These are phyloP conservation scores for Dendrobium huoshanense DNA, from an alignment of 106 monocot species.

Conservation along the genomic window DNA sequence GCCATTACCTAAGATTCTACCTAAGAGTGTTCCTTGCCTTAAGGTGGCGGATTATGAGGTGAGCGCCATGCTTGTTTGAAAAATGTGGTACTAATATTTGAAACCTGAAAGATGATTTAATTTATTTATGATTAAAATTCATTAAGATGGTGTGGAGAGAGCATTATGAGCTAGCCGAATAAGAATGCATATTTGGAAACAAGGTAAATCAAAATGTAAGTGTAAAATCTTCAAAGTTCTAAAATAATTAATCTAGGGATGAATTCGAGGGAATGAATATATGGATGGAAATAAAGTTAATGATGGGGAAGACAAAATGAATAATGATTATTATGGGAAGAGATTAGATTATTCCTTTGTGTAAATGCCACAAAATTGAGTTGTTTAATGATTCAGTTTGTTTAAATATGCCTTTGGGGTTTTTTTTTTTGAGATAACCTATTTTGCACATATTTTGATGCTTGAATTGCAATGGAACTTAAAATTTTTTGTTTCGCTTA, in stretches of 20 bases:
- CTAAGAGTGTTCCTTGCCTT: neutral
- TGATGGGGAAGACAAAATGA: neutral
- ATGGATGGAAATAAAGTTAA: neutral
- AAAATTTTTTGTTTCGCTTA: neutral
- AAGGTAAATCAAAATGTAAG: neutral
- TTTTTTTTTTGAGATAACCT: neutral
- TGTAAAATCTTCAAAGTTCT: neutral
- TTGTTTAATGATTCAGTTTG: neutral
- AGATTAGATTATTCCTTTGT: neutral
- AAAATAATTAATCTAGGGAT: neutral
- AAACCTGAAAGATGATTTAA: neutral
- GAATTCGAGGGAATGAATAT: neutral
- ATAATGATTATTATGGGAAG: neutral
- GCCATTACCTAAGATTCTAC: neutral
- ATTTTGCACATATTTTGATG: neutral
- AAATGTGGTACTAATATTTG: neutral
- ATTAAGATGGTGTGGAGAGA: neutral
- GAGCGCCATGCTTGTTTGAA: neutral
- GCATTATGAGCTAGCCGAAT: neutral
- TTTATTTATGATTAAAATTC: neutral
- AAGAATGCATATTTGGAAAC: neutral
- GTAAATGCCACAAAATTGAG: neutral
- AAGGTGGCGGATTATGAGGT: too few relatives aligned
- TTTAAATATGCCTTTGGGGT: neutral
- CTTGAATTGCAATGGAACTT: neutral